Base-by-base conservation (phyloP, 1,284 basidiomycete genomes). In the Sanghuangporus weigelae region DNA sequence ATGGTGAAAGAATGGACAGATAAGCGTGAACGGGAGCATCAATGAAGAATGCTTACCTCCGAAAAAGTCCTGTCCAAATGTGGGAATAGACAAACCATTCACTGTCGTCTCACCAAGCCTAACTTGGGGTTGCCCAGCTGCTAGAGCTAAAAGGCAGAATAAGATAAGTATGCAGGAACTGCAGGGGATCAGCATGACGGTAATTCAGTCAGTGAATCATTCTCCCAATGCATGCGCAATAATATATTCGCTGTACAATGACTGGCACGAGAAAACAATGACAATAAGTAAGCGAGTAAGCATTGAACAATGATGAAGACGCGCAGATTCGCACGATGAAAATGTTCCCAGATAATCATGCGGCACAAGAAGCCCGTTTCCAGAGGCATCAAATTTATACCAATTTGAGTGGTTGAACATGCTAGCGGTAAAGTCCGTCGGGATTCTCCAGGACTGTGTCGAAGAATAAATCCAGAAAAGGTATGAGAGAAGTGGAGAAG, bases 1-100 rank as follows among this genome's bases (percentile, higher is more conserved):
- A 35, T 44, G 26, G 26, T 8, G 44, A 46, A 46, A n/a, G 7
- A 16, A 46, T 50, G 38, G 14, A 60, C 19, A 40, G 44, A 35
- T 14, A 39, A 60, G 39, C 11, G 23, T 23, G 19, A 38, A 12
- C 19, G 8, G 11, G 36, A 23, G n/a, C 3, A 11, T n/a, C 12
- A 38, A 38, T 7, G 14, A 53, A 36, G n/a, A 16, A 44, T 16
- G 31, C 23, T 31, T 16, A 59, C 58, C 48, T n/a, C 58, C 58
- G 35, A 59, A 59, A 46, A 59, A 59, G 12, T 59, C 58, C 26
- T 59, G 46, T 21, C 46, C 42, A 38, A 59, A 38, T 7, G 19
- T 31, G 16, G 58, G 58, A 10, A 49, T n/a, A 14, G 44, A 59
- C 35, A 21, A 5, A 7, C 58, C 58, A 42, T 42, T 36, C n/a